Conservation (phyloP, 148 eudicot species). For the Silene latifolia region DNA sequence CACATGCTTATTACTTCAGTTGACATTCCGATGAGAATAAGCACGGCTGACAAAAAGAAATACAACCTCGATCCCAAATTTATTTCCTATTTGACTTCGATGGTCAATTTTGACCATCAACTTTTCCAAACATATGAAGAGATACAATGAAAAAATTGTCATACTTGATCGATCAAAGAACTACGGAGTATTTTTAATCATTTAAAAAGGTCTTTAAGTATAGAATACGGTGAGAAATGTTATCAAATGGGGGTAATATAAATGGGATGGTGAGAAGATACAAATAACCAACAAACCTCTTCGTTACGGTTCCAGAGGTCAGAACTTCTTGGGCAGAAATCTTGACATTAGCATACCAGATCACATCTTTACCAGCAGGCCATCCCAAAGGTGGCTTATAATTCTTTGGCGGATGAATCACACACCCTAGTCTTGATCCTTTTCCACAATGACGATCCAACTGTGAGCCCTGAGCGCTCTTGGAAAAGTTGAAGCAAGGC, state of each 20-base stretch:
- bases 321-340: slow-evolving; percentile 90
- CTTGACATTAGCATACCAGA: slow-evolving; percentile 88
- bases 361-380: slow-evolving; percentile 95
- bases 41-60: not conserved
- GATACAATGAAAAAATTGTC: not conserved
- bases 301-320: slow-evolving; percentile 90
- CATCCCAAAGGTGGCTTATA: slow-evolving; percentile 80
- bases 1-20: slow-evolving; percentile 11
- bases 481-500: slow-evolving; percentile 70
- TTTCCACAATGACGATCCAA: slow-evolving; percentile 58
- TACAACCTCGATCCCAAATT: not conserved
- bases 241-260: not conserved
- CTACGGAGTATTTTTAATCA: not conserved
- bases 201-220: not conserved
- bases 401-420: slow-evolving; percentile 67
- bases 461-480: slow-evolving; percentile 38
- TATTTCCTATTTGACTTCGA: not conserved
- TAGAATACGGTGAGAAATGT: not conserved
- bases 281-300: slow-evolving; percentile 49
- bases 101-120: not conserved
- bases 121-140: not conserved
- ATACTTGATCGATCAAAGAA: not conserved
- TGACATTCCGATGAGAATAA: not conserved
- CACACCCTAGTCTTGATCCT: slow-evolving; percentile 44
- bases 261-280: not conserved